phyloP scores from a whole-genome alignment of 176 grass and related monocot species.

The Typha latifolia region DNA sequence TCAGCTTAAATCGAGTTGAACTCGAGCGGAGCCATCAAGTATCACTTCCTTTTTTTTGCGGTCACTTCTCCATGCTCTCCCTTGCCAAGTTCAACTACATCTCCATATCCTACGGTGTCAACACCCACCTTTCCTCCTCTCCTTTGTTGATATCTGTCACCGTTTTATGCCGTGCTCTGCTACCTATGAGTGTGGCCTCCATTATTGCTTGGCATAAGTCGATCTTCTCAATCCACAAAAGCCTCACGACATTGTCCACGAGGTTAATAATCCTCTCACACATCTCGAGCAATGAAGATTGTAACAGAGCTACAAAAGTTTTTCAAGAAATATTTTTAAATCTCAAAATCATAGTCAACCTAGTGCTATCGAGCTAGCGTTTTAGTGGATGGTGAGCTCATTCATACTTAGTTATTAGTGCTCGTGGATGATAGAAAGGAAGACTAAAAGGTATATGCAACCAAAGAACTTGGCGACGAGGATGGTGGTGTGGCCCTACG shows the following conservation, averaged over 20 bases:
- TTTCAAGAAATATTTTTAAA: background rate
- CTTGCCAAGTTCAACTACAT: slow-evolving; percentile 28
- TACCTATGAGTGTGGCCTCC: slow-evolving; percentile 50
- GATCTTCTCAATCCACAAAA: slow-evolving; percentile 66
- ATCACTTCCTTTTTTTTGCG: no score
- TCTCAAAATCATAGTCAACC: background rate
- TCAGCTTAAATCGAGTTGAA: no score
- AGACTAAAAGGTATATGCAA: slow-evolving; percentile 75
- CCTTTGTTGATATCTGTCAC: slow-evolving; percentile 30
- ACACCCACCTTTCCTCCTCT: background rate
- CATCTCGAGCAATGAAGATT: slow-evolving; percentile 84
- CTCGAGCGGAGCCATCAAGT: no score
- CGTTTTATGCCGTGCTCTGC: slow-evolving; percentile 35
- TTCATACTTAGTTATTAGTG: slow-evolving; percentile 44
- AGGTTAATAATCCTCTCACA: slow-evolving; percentile 85
- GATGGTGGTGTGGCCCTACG: slow-evolving; percentile 85
- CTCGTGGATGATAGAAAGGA: slow-evolving; percentile 71
- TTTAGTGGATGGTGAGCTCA: background rate
- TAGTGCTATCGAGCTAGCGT: background rate
- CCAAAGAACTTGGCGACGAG: slow-evolving; percentile 98
- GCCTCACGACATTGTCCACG: slow-evolving; percentile 67
- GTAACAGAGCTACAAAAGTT: slow-evolving; percentile 58
- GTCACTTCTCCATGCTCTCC: slow-evolving; percentile 9
- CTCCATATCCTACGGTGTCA: slow-evolving; percentile 33
- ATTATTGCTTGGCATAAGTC: slow-evolving; percentile 77